Percentiles rank a stretch among this genome's conserved stretches.
Evolutionary conservation across 345 rosid genomes (phyloP).

Genomic region (Gynandropsis gynandra): DNA sequence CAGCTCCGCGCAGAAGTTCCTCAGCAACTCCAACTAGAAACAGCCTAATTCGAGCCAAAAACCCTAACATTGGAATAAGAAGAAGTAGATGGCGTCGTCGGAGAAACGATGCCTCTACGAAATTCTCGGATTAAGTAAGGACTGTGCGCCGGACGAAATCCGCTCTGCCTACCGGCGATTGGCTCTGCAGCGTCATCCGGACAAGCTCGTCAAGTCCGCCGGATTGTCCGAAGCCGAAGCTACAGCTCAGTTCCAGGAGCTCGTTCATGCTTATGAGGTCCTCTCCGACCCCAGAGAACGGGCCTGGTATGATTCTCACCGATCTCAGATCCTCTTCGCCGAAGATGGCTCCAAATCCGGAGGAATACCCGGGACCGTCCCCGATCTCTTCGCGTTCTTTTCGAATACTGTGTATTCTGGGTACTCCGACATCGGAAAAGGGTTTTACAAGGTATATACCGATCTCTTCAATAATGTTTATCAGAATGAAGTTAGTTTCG

Average conservation of each 20-base stretch:
- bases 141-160: slow-evolving; percentile 67
- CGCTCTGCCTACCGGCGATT: slow-evolving; percentile 70
- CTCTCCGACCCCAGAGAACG: slow-evolving; percentile 89
- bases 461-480: slow-evolving; percentile 62
- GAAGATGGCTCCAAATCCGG: slow-evolving; percentile 36
- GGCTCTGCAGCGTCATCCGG: slow-evolving; percentile 94
- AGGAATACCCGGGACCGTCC: slow-evolving; percentile 42
- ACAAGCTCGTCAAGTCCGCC: slow-evolving; percentile 83
- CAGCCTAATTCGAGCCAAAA: slow-evolving; percentile 13
- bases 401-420: slow-evolving; percentile 64
- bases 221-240: slow-evolving; percentile 70
- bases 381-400: slow-evolving; percentile 73
- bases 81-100: slow-evolving; percentile 44
- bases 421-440: slow-evolving; percentile 58
- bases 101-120: slow-evolving; percentile 91
- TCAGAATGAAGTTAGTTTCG: slow-evolving; percentile 53
- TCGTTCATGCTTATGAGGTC: slow-evolving; percentile 74
- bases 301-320: slow-evolving; percentile 90
- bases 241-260: slow-evolving; percentile 91
- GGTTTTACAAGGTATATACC: slow-evolving; percentile 75
- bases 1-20: background rate
- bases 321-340: slow-evolving; percentile 90
- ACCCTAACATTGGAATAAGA: background rate
- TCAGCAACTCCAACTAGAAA: slow-evolving; percentile 13
- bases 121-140: slow-evolving; percentile 53